Conservation (phyloP, 345 rosid genomes). For the Heritiera littoralis region DNA sequence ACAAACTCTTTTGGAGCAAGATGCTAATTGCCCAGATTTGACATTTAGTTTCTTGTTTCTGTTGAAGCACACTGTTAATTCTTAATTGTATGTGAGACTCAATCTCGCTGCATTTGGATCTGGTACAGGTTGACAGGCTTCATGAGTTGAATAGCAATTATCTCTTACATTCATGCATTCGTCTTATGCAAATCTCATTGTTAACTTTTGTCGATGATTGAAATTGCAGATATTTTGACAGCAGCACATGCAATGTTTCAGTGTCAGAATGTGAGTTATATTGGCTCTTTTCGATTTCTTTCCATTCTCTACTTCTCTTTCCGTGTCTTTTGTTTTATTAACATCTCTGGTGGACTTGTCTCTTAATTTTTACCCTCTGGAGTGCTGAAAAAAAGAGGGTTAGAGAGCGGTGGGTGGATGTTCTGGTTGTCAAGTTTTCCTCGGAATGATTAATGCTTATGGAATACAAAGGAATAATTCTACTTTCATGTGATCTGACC, state of each 20-base stretch:
- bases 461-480: not conserved
- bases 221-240: constrained; percentile 75
- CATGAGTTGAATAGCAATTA: not conserved
- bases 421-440: not conserved
- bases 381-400: not conserved
- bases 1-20: not conserved
- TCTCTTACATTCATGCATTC: not conserved
- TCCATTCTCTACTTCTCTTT: not conserved
- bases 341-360: not conserved
- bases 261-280: constrained; percentile 66
- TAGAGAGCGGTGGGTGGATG: not conserved
- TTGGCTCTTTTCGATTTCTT: not conserved
- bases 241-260: constrained; percentile 85
- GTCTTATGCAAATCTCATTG: not conserved
- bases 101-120: constrained; percentile 1
- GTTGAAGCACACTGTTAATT: not conserved
- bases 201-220: constrained; percentile 29
- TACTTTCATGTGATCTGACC: not conserved
- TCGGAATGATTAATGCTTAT: not conserved
- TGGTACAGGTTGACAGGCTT: not conserved
- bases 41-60: not conserved
- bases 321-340: not conserved
- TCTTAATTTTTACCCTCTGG: not conserved
- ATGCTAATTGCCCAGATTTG: not conserved
- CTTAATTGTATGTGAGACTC: not conserved